These are phyloP conservation scores for Elaeagnus macrophylla DNA, from an alignment of 306 rosid genomes.

Conservation along the genomic window DNA sequence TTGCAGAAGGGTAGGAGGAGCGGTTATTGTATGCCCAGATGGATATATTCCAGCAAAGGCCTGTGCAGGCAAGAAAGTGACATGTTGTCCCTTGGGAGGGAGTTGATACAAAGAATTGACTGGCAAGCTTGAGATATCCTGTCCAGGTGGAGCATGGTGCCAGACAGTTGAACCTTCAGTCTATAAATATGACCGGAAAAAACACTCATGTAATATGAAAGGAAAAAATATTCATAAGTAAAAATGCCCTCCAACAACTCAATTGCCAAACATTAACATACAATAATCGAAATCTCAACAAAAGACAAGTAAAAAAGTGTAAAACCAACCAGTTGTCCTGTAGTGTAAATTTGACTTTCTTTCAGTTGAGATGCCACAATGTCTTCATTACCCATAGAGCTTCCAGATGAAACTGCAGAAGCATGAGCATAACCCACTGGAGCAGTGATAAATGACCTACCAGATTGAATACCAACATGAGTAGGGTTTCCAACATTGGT, in stretches of 20 bases:
- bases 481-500: slow-evolving; percentile 50
- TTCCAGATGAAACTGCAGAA: slow-evolving; percentile 43
- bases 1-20: slow-evolving; percentile 57
- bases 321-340: slow-evolving; percentile 67
- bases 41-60: slow-evolving; percentile 51
- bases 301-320: background rate
- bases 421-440: slow-evolving; percentile 53
- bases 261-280: too few relatives aligned
- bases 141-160: slow-evolving; percentile 60
- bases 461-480: slow-evolving; percentile 55
- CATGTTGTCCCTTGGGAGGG: slow-evolving; percentile 50
- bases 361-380: slow-evolving; percentile 52
- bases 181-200: slow-evolving; percentile 24
- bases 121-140: slow-evolving; percentile 55
- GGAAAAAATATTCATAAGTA: background rate
- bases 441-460: slow-evolving; percentile 44
- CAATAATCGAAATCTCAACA: background rate
- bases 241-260: too few relatives aligned
- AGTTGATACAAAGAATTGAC: slow-evolving; percentile 56
- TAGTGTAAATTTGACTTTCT: slow-evolving; percentile 62
- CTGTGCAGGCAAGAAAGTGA: slow-evolving; percentile 48
- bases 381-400: slow-evolving; percentile 54
- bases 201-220: background rate
- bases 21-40: slow-evolving; percentile 44
- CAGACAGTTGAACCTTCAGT: slow-evolving; percentile 64